Conservation (phyloP, 2,329 filamentous ascomycete species). For the Monilinia polystroma region DNA sequence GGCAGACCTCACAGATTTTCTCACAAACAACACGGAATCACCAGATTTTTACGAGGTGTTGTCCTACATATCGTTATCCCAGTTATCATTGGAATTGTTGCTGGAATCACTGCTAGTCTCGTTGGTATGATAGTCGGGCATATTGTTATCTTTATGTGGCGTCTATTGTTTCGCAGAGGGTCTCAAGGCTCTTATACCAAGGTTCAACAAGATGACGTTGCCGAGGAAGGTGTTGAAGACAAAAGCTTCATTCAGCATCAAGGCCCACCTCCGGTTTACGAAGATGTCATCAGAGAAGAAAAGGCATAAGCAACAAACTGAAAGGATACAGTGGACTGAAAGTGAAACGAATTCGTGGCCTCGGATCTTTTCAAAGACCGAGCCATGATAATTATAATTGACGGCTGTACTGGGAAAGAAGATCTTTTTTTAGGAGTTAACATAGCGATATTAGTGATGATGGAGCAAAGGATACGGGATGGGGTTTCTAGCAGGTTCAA, state of each 20-base stretch:
- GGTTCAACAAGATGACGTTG: conserved; percentile 31
- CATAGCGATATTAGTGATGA: not conserved
- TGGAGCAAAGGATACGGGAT: not conserved
- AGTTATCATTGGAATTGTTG: conserved; percentile 65
- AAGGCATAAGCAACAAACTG: conserved; percentile 23
- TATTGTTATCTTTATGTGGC: conserved; percentile 58
- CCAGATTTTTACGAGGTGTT: conserved; percentile 54
- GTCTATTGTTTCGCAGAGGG: conserved; percentile 52
- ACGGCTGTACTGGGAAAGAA: not conserved
- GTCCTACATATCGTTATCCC: conserved; percentile 65
- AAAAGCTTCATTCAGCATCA: conserved; percentile 35
- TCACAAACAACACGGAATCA: conserved; percentile 45
- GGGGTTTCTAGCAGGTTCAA: not conserved
- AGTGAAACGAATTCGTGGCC: not conserved
- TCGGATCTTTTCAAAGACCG: not conserved
- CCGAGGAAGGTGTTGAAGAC: conserved; percentile 29
- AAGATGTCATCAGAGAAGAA: conserved; percentile 31
- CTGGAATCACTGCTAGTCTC: conserved; percentile 65
- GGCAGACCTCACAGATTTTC: conserved; percentile 39
- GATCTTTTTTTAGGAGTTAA: conserved; percentile 6
- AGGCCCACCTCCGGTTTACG: conserved; percentile 38
- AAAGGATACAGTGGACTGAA: not conserved
- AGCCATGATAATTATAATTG: not conserved
- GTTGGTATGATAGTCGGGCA: conserved; percentile 66
- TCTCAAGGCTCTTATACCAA: conserved; percentile 27